Percentiles rank a stretch among this genome's conserved stretches.
Evolutionary conservation across 345 rosid genomes (phyloP).

Genomic region (Aquilaria yunnanensis): DNA sequence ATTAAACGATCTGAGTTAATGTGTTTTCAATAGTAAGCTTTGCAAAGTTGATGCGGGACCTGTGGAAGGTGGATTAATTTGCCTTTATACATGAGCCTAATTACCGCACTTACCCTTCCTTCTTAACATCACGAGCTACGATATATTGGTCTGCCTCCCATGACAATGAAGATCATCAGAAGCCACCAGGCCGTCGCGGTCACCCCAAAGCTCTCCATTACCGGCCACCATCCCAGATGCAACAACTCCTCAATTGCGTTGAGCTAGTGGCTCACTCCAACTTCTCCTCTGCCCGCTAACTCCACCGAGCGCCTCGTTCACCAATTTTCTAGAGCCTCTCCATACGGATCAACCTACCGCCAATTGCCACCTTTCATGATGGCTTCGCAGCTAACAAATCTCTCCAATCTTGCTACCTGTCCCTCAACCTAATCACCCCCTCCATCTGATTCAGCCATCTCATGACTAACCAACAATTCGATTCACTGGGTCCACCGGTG

Average conservation of each 20-base stretch:
- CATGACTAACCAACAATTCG: constrained; percentile 61
- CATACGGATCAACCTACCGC: constrained; percentile 39
- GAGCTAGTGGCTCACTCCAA: constrained; percentile 65
- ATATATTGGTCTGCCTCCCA: constrained; percentile 17
- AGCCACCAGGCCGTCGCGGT: constrained; percentile 16
- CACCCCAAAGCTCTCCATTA: constrained; percentile 4
- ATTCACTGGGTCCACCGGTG: too few relatives aligned
- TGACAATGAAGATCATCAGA: constrained; percentile 28
- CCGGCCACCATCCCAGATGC: constrained; percentile 43
- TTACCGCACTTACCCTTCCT: too few relatives aligned
- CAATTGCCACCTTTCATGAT: background rate
- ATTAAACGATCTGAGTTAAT: too few relatives aligned
- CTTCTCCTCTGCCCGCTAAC: constrained; percentile 66
- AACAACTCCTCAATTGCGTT: constrained; percentile 52
- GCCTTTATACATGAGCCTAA: too few relatives aligned
- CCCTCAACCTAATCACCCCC: constrained; percentile 84
- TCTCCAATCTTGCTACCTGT: constrained; percentile 69
- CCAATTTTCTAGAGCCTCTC: constrained; percentile 76
- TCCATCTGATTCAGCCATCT: constrained; percentile 84
- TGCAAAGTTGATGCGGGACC: too few relatives aligned
- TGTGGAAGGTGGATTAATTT: too few relatives aligned
- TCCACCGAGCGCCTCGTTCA: constrained; percentile 67
- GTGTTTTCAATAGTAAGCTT: too few relatives aligned
- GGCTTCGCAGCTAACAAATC: background rate
- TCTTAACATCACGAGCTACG: too few relatives aligned